Conservation (phyloP, 495 filamentous ascomycete genomes). For the Hypoxylon perforatum region DNA sequence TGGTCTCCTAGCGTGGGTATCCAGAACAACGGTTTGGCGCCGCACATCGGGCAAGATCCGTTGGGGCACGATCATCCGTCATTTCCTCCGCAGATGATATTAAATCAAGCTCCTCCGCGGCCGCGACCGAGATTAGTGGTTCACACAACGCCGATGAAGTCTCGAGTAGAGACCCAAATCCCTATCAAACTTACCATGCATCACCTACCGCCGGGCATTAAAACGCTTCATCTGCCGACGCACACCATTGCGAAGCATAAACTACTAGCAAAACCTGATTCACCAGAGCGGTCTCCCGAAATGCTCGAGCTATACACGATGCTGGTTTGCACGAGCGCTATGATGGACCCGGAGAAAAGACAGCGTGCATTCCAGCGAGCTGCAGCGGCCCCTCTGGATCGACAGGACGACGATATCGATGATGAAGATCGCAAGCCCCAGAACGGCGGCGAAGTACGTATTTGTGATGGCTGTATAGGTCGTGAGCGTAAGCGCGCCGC, state of each 20-base stretch:
- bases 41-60: conserved; percentile 24
- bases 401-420: conserved; percentile 32
- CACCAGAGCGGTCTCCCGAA: conserved; percentile 68
- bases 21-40: conserved; percentile 9
- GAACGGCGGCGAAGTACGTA: conserved; percentile 88
- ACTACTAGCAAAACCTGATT: conserved; percentile 72
- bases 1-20: conserved; percentile 26
- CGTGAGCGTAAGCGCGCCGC: conserved; percentile 88
- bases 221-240: conserved; percentile 83
- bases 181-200: conserved; percentile 79
- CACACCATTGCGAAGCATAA: conserved; percentile 94
- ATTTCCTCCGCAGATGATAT: conserved; percentile 22
- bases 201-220: conserved; percentile 76
- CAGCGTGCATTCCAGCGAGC: conserved; percentile 76
- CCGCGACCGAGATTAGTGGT: conserved; percentile 53
- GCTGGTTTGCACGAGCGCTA: conserved; percentile 93
- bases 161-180: conserved; percentile 95
- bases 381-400: conserved; percentile 40
- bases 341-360: conserved; percentile 74
- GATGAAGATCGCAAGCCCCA: conserved; percentile 74
- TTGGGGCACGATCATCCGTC: conserved; percentile 26
- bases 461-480: conserved; percentile 84
- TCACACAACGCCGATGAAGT: conserved; percentile 79
- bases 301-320: conserved; percentile 83
- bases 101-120: conserved; percentile 11